Evolutionary conservation across 106 monocot genomes (phyloP), one percentile per base, ranked within the genome.

Genomic region (Dactylorhiza incarnata): DNA sequence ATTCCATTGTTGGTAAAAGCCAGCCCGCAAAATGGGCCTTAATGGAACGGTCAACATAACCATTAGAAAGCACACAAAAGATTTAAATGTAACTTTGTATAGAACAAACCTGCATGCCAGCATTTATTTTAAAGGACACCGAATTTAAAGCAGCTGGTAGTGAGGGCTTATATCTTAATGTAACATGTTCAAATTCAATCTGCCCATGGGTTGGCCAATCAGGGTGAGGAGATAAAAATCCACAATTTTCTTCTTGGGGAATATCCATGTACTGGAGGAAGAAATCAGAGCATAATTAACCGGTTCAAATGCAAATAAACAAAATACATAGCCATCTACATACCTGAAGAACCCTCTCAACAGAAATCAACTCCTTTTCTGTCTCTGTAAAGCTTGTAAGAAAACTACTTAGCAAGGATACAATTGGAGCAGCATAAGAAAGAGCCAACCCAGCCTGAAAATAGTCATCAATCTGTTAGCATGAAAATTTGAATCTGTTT

Each of bases 311-410:
- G 65, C 26, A 6, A 16, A 73, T 29, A n/a, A 26, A 46, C 19
- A 44, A 54, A 29, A 53, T 29, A 69, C n/a, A 52, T 46, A 46
- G 69, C 16, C 46, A 69, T 69, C 10, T 15, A 7, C 26, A 15
- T 85, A 99, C 99, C 91, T 99, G 89, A 62, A 82, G 83, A 71
- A 99, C 88, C 81, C 99, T 87, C 79, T 99, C 94, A 83, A 99
- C 82, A 74, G 94, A 91, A 81, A 99, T 87, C 99, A 99, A 91
- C 80, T 99, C 99, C 74, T 99, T 99, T 73, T 99, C 94, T 46
- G 99, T 99, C 76, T 99, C 94, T 50, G 99, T 89, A 74, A 92
- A 94, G 79, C 91, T 99, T 58, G 89, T 92, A 23, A 99, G 78
- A 75, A 88, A 99, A 56, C 84, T 89, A 78, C 94, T 94, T 79